Base-by-base conservation (phyloP, 2,329 filamentous ascomycete genomes). In the Colletotrichum scovillei region DNA sequence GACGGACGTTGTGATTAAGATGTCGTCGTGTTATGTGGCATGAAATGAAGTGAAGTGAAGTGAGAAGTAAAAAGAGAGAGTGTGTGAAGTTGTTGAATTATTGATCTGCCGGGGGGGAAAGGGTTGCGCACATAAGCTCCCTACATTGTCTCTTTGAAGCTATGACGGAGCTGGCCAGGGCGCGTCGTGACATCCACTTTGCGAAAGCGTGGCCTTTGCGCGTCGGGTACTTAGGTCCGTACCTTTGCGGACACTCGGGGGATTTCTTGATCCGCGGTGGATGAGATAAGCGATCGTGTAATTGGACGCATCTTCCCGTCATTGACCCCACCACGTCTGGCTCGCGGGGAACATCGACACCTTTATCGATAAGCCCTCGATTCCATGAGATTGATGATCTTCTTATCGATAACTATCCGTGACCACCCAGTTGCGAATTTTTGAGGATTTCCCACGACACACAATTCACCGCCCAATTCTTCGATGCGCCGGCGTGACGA, bases 171-270 rank as follows among this genome's bases (percentile, higher is more conserved):
- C 59, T 56, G 52, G 30, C 30, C 11, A 30, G 30, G 49, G 46
- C 67, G 60, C 70, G 56, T 70, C 67, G 67, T 55, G 32, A 24
- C 12, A 28, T 58, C 28, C 56, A 58, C 24, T 28, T 69, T 69
- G 63, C 59, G 67, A 46, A 70, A 71, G 71, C 71, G 71, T 73
- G 71, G 71, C 71, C 71, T 73, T 71, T 73, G 67, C 71, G 67
- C 71, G 42, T 49, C 19, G 7, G 14, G 38, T 16, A 28, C 26
- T 28, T 28, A 28, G 26, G 5, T 28, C 26, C 26, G 26, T 28
- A 28, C 26, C 26, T 28, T 28, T 6, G 26, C 26, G 26, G 26
- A 28, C 26, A 28, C 46, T 66, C 71, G 60, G 62, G n/a, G 22
- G 42, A 46, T 65, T 6, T 14, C 60, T 38, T 71, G 56, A 73